Conservation (phyloP, 2,329 filamentous ascomycete species). For the Sarocladiaceae sp. region DNA sequence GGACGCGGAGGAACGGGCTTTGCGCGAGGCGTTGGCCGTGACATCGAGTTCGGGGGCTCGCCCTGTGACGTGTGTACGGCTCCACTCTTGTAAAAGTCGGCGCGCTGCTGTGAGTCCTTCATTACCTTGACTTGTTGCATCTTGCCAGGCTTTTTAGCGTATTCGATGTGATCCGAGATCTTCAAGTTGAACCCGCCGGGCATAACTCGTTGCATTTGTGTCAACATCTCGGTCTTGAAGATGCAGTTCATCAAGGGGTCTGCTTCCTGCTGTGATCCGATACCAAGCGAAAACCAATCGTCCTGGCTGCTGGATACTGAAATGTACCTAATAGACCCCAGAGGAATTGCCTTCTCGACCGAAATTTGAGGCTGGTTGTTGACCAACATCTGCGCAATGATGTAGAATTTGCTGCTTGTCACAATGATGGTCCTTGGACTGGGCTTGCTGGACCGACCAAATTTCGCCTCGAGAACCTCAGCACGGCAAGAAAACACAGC, state of each 20-base stretch:
- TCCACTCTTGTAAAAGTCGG: constrained; percentile 91
- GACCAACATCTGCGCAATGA: constrained; percentile 78
- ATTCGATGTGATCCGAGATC: constrained; percentile 82
- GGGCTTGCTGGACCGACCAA: constrained; percentile 92
- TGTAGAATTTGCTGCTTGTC: constrained; percentile 82
- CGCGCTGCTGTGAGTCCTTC: constrained; percentile 74
- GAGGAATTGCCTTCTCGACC: constrained; percentile 74
- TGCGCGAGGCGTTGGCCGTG: constrained; percentile 78
- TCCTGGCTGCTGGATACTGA: constrained; percentile 78
- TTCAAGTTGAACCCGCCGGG: constrained; percentile 77
- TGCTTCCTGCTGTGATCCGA: constrained; percentile 85
- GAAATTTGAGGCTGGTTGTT: constrained; percentile 79
- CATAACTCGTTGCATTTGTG: constrained; percentile 78
- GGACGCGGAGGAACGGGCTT: constrained; percentile 84
- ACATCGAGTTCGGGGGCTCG: constrained; percentile 77
- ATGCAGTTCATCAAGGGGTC: constrained; percentile 93
- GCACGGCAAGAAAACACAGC: constrained; percentile 87
- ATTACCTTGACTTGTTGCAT: constrained; percentile 82
- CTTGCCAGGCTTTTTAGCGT: constrained; percentile 97
- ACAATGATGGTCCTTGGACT: constrained; percentile 81
- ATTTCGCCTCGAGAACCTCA: constrained; percentile 87
- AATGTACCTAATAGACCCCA: constrained; percentile 86
- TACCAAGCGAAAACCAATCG: constrained; percentile 93
- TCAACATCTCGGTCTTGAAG: constrained; percentile 96
- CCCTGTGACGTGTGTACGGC: constrained; percentile 83